A percentile compares a stretch with the other conserved stretches of the same genome.
Evolutionary conservation across 1,284 basidiomycete genomes (phyloP).

Genomic region (Cystobasidiaceae sp.): DNA sequence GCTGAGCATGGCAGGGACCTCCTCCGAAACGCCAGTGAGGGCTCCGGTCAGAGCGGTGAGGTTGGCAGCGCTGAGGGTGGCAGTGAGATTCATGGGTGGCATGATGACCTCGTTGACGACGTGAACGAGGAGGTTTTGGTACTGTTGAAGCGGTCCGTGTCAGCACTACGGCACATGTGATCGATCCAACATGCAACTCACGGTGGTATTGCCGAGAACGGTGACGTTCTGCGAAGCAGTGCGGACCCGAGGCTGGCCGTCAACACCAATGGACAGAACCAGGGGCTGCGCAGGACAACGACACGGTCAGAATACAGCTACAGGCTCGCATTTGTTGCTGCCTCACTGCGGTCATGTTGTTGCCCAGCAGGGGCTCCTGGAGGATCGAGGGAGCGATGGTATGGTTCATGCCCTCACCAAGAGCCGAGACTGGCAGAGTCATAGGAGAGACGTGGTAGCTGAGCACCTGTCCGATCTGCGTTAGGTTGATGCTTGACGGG

Average conservation of each 20-base stretch:
- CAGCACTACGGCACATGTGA: slow-evolving; percentile 32
- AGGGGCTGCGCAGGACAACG: slow-evolving; percentile 27
- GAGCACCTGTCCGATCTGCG: slow-evolving; percentile 30
- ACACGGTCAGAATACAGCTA: slow-evolving; percentile 7
- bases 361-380: slow-evolving; percentile 28
- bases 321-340: background rate
- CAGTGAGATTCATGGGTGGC: slow-evolving; percentile 37
- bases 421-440: slow-evolving; percentile 8
- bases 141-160: slow-evolving; percentile 21
- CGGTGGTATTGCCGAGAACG: slow-evolving; percentile 39
- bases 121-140: slow-evolving; percentile 34
- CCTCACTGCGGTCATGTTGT: slow-evolving; percentile 29
- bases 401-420: slow-evolving; percentile 26
- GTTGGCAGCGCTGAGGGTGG: slow-evolving; percentile 34
- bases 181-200: slow-evolving; percentile 10
- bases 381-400: slow-evolving; percentile 35
- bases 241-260: slow-evolving; percentile 23
- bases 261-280: slow-evolving; percentile 15
- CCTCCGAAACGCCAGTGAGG: slow-evolving; percentile 30
- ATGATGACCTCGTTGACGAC: slow-evolving; percentile 33
- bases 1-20: slow-evolving; percentile 36
- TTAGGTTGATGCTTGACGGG: slow-evolving; percentile 21
- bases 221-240: slow-evolving; percentile 38
- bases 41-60: slow-evolving; percentile 35
- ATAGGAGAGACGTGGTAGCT: slow-evolving; percentile 36